phyloP scores from a whole-genome alignment of 1,139 yeast genomes.

The Yamadazyma oceani region DNA sequence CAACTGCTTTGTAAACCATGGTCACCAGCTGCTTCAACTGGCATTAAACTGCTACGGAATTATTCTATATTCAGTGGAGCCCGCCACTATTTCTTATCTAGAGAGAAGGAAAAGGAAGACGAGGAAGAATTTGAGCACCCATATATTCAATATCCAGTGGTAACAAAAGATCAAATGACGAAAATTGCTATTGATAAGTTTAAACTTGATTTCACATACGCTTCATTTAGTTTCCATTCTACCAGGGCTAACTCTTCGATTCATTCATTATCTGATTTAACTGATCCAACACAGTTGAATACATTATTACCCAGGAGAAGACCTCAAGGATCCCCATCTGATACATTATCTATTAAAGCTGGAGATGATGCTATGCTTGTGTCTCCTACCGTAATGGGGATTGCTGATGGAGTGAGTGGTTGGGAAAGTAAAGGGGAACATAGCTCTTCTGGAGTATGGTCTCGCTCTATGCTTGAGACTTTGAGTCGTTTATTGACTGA shows the following conservation, averaged over 20 bases:
- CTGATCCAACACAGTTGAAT: slow-evolving; percentile 49
- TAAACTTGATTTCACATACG: slow-evolving; percentile 47
- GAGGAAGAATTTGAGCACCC: slow-evolving; percentile 29
- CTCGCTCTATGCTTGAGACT: slow-evolving; percentile 56
- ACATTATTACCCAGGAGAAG: slow-evolving; percentile 52
- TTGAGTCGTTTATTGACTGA: slow-evolving; percentile 49
- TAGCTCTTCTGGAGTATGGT: slow-evolving; percentile 53
- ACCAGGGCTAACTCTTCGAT: slow-evolving; percentile 39
- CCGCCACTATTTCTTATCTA: slow-evolving; percentile 28
- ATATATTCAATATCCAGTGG: slow-evolving; percentile 42
- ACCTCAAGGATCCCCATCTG: slow-evolving; percentile 54
- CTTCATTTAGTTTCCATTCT: slow-evolving; percentile 53
- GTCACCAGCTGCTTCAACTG: no score
- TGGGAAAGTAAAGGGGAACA: slow-evolving; percentile 52
- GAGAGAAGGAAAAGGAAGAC: slow-evolving; percentile 21
- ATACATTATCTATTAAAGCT: slow-evolving; percentile 52
- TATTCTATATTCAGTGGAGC: slow-evolving; percentile 26
- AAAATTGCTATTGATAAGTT: slow-evolving; percentile 38
- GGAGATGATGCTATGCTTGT: slow-evolving; percentile 67
- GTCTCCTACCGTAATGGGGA: slow-evolving; percentile 54
- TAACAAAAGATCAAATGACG: slow-evolving; percentile 42
- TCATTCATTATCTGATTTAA: slow-evolving; percentile 51
- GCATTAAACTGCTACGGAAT: neutral
- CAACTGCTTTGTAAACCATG: no score
- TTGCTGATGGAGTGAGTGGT: slow-evolving; percentile 64